Base-by-base conservation (phyloP, 2,329 filamentous ascomycete species). In the Aspergillus flavus region DNA sequence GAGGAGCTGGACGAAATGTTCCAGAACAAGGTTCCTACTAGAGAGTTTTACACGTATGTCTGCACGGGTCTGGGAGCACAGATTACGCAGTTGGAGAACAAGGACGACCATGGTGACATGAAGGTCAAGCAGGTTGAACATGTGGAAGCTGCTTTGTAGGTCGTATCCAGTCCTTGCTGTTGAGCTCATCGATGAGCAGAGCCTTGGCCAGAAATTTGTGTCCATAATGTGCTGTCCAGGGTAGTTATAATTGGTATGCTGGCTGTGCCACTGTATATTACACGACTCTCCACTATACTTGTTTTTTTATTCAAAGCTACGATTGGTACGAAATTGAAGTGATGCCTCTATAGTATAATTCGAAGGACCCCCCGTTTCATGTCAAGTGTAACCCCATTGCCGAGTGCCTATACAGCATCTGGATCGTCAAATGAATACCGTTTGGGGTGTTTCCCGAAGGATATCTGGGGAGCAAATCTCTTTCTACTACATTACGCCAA, bases 1-100 rank as follows among this genome's bases (percentile, higher is more conserved):
- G 72, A 73, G 53, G 70, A 74, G 43, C 61, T 73, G 11, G 72
- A 74, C 59, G 72, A 73, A 62, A 61, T 73, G 67, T 74, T 74
- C 43, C 54, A 68, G 36, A 43, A 61, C 19, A 52, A 11, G 16
- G 2, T 52, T 11, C 48, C 26, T 26, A 52, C 48, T 6, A 23
- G 14, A 16, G 26, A 26, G 21, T 52, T 52, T 10, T 6, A 26
- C 6, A 4, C 21, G 3, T 52, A 52, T 52, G 48, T 52, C 16
- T 52, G 48, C 39, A 41, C 39, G 39, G 39, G 39, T 41, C 39
- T 41, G 19, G 39, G 39, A 6, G 39, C 39, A 9, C 39, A 41
- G 7, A 41, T 41, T 41, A 41, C 39, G 19, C 39, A 41, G 12
- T n/a, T 41, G 19, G 39, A 41, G 39, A 41, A 41, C 16, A 41